Percentiles rank a stretch among this genome's conserved stretches.
phyloP scores from a whole-genome alignment of 2,329 filamentous ascomycete species.

The Cercospora sojina region DNA sequence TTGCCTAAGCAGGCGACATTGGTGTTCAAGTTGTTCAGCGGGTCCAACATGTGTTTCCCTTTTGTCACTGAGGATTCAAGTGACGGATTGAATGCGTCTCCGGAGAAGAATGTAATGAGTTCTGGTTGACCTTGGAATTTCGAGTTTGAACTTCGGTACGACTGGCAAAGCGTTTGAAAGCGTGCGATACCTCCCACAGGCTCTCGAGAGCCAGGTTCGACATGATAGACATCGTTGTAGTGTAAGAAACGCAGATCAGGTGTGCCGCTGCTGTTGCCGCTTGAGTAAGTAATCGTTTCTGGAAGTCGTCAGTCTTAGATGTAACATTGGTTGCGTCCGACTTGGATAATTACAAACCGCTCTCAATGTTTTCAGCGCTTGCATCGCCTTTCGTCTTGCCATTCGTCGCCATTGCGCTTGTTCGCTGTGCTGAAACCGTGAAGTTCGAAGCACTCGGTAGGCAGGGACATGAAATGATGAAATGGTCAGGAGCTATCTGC shows the following conservation, averaged over 20 bases:
- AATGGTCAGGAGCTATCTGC: not conserved
- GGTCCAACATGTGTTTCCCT: slow-evolving; percentile 82
- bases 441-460: not conserved
- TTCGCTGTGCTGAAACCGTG: not conserved
- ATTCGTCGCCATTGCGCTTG: not conserved
- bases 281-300: slow-evolving; percentile 31
- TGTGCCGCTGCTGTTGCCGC: slow-evolving; percentile 10
- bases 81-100: slow-evolving; percentile 89
- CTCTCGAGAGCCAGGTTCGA: slow-evolving; percentile 73
- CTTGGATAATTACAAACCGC: not conserved
- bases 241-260: slow-evolving; percentile 76
- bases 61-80: slow-evolving; percentile 88
- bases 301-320: not conserved
- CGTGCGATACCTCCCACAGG: slow-evolving; percentile 78
- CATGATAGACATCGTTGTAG: slow-evolving; percentile 93
- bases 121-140: slow-evolving; percentile 63
- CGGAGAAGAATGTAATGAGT: slow-evolving; percentile 79
- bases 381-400: not conserved
- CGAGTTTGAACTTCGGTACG: slow-evolving; percentile 58
- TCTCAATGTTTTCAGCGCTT: not conserved
- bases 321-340: too few relatives aligned
- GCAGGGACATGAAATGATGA: not conserved
- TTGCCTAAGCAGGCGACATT: slow-evolving; percentile 85
- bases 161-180: slow-evolving; percentile 74
- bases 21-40: slow-evolving; percentile 75